Conservation (phyloP, 1,139 yeast genomes). For the Pichia sp. region DNA sequence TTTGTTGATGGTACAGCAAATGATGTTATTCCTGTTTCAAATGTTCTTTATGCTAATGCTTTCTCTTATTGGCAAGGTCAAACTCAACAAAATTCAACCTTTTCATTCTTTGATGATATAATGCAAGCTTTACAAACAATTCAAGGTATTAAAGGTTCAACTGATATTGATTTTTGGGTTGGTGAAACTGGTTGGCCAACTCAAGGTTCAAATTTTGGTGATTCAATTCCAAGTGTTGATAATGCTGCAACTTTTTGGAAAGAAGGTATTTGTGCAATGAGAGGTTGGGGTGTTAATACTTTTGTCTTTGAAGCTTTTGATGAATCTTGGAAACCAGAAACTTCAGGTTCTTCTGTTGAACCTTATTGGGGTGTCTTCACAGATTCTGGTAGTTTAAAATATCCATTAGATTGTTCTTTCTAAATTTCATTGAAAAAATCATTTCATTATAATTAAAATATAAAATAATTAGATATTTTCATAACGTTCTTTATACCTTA, state of each 20-base stretch:
- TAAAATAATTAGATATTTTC: background rate
- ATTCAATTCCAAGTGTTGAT: conserved; percentile 56
- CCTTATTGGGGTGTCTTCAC: conserved; percentile 91
- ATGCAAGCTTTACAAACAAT: conserved; percentile 90
- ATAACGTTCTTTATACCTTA: background rate
- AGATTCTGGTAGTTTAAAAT: conserved; percentile 49
- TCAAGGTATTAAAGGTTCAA: conserved; percentile 78
- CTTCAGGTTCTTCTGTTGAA: conserved; percentile 82
- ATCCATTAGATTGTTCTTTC: conserved; percentile 42
- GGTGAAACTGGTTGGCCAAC: conserved; percentile 99
- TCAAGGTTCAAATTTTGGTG: conserved; percentile 67
- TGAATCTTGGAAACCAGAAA: conserved; percentile 91
- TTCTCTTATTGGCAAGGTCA: conserved; percentile 99
- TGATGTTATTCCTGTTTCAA: conserved; percentile 73
- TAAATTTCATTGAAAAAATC: too few relatives aligned
- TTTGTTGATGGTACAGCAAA: conserved; percentile 69
- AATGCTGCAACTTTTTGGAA: conserved; percentile 82
- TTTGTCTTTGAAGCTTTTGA: conserved; percentile 92
- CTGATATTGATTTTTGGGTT: conserved; percentile 84
- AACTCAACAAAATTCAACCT: conserved; percentile 70
- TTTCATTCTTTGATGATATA: conserved; percentile 89
- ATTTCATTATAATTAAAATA: too few relatives aligned
- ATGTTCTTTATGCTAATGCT: conserved; percentile 84
- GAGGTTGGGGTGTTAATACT: conserved; percentile 93
- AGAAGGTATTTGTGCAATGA: conserved; percentile 82